Conservation (phyloP, 495 filamentous ascomycete genomes). For the Penicillium tannophilum region DNA sequence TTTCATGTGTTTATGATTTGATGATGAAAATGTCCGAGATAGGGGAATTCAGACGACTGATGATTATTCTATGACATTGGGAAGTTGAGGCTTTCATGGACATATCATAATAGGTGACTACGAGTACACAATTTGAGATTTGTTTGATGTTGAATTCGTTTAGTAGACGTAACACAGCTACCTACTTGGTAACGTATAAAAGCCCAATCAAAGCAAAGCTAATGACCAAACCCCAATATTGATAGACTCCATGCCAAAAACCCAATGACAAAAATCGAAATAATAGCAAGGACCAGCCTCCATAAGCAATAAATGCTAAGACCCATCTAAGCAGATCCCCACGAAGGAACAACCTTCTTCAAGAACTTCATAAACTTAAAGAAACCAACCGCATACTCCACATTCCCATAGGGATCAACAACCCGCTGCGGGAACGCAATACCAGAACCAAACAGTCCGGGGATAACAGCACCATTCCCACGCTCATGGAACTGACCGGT, state of each 20-base stretch:
- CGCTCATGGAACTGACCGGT: conserved; percentile 51
- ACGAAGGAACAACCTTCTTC: conserved; percentile 52
- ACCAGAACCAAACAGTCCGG: conserved; percentile 58
- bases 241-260: background rate
- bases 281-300: background rate
- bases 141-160: conserved; percentile 1
- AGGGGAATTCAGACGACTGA: background rate
- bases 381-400: conserved; percentile 62
- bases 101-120: background rate
- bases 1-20: conserved; percentile 4
- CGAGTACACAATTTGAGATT: background rate
- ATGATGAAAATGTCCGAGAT: background rate
- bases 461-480: conserved; percentile 35
- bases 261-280: background rate
- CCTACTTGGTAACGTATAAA: background rate
- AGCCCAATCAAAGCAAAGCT: background rate
- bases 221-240: background rate
- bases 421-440: conserved; percentile 64
- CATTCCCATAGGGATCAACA: conserved; percentile 60
- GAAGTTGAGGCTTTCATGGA: background rate
- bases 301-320: background rate
- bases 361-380: conserved; percentile 66
- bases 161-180: background rate
- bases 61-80: background rate
- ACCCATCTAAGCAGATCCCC: conserved; percentile 24